phyloP scores from a whole-genome alignment of 1,139 yeast species.

The Nakaseomyces sp. region DNA sequence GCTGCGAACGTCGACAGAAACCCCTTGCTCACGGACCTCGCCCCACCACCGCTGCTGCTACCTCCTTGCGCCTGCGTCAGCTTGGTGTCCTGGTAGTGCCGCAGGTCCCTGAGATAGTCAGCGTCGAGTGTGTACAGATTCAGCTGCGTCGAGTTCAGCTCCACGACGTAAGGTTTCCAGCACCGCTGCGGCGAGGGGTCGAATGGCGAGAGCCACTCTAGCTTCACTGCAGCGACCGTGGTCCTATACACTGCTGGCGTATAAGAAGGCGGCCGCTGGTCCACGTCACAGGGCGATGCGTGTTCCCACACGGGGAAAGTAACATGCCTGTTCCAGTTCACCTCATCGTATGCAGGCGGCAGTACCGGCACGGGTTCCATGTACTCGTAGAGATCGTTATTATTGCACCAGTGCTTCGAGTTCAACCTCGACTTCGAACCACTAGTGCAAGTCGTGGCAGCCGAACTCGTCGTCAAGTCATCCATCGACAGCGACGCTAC shows the following conservation, averaged over 20 bases:
- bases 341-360: slow-evolving; percentile 38
- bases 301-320: slow-evolving; percentile 40
- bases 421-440: too few species aligned
- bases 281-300: slow-evolving; percentile 19
- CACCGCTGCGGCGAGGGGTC: slow-evolving; percentile 51
- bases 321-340: slow-evolving; percentile 32
- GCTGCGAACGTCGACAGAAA: not conserved
- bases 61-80: too few species aligned
- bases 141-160: slow-evolving; percentile 65
- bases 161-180: slow-evolving; percentile 59
- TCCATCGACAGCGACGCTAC: not conserved
- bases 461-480: slow-evolving; percentile 1
- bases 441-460: slow-evolving; percentile 7
- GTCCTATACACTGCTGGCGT: slow-evolving; percentile 50
- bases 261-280: slow-evolving; percentile 41
- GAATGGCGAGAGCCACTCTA: slow-evolving; percentile 60
- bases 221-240: slow-evolving; percentile 44
- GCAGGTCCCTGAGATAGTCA: not conserved
- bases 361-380: slow-evolving; percentile 43
- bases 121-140: slow-evolving; percentile 40
- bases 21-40: not conserved
- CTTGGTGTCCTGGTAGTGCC: not conserved
- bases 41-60: too few species aligned
- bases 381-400: slow-evolving; percentile 28
- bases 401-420: slow-evolving; percentile 9